phyloP scores from a whole-genome alignment of 2,329 filamentous ascomycete species.

The Aotearoamyces nothofagi region DNA sequence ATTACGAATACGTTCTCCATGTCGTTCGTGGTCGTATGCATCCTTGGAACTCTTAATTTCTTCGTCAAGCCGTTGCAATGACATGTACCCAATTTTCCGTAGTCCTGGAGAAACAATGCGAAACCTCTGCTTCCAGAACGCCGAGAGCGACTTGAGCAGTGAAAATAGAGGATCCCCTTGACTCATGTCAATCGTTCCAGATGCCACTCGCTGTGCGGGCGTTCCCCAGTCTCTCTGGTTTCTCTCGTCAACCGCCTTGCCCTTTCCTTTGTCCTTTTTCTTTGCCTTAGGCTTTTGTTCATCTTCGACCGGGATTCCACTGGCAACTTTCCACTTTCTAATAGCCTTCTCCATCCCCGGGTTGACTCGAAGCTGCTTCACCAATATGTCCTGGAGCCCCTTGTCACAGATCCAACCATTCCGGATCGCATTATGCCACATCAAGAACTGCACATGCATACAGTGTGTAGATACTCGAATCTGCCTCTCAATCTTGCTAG shows the following conservation, averaged over 20 bases:
- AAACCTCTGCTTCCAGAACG: constrained; percentile 84
- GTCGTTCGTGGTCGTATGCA: constrained; percentile 41
- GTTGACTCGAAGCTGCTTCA: constrained; percentile 54
- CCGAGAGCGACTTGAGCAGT: constrained; percentile 59
- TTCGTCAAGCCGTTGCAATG: constrained; percentile 58
- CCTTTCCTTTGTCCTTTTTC: constrained; percentile 21
- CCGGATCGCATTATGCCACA: constrained; percentile 79
- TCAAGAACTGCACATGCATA: constrained; percentile 71
- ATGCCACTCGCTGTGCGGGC: constrained; percentile 53
- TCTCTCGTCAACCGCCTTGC: constrained; percentile 22
- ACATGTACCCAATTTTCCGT: constrained; percentile 81
- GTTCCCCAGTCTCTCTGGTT: constrained; percentile 54
- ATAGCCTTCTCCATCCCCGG: constrained; percentile 49
- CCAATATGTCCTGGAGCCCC: constrained; percentile 58
- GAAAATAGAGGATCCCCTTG: constrained; percentile 68
- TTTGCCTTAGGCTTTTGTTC: constrained; percentile 20
- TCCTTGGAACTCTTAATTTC: constrained; percentile 52
- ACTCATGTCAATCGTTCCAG: constrained; percentile 60
- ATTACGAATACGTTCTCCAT: constrained; percentile 62
- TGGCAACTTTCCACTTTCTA: constrained; percentile 56
- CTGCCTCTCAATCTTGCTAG: constrained; percentile 68
- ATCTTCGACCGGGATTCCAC: constrained; percentile 37
- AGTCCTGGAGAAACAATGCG: constrained; percentile 61
- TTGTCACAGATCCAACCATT: constrained; percentile 75
- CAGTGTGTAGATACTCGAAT: constrained; percentile 71